Evolutionary conservation across 75 land plant species (phyloP).

Genomic region (Sequoia sempervirens): DNA sequence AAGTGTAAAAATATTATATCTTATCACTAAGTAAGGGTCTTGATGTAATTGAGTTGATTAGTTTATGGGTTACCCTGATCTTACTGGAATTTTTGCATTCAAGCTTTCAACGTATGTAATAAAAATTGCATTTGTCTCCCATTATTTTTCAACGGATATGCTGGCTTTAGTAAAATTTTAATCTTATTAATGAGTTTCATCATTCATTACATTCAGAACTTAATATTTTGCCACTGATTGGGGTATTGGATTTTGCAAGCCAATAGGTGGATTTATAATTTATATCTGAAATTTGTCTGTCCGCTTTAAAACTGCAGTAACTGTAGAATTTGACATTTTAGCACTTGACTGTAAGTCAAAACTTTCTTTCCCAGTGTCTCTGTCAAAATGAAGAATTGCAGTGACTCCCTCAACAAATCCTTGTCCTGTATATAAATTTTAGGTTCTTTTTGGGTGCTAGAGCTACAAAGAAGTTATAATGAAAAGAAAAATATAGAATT

Average conservation of each 20-base stretch:
- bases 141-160: not conserved
- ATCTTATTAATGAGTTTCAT: not conserved
- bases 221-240: not conserved
- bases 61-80: not conserved
- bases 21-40: not conserved
- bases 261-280: not conserved
- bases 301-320: not conserved
- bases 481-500: not conserved
- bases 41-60: not conserved
- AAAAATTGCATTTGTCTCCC: not conserved
- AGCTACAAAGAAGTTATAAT: not conserved
- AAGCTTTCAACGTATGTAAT: not conserved
- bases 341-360: not conserved
- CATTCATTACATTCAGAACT: not conserved
- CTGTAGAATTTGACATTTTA: not conserved
- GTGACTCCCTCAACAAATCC: not conserved
- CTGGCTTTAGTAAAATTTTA: not conserved
- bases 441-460: no score
- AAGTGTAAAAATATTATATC: not conserved
- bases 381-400: not conserved
- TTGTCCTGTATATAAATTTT: not conserved
- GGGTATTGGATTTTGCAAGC: not conserved
- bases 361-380: not conserved
- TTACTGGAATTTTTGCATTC: not conserved
- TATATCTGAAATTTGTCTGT: not conserved